These are phyloP conservation scores for Naganishia liquefaciens DNA, from an alignment of 1,284 basidiomycete genomes.

Conservation along the genomic window DNA sequence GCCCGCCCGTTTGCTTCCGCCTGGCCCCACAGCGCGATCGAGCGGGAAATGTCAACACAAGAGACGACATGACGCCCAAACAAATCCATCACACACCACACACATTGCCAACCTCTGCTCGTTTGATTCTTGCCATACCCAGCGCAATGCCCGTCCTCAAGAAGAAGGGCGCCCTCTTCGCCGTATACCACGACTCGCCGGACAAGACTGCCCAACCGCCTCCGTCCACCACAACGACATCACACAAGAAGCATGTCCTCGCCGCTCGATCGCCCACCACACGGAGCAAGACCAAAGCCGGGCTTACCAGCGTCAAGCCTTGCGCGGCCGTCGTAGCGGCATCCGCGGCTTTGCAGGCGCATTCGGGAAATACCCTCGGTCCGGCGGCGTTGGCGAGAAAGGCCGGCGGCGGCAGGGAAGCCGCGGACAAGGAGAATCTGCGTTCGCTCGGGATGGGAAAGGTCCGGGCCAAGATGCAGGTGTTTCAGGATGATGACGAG, in stretches of 20 bases:
- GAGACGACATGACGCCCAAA: not conserved
- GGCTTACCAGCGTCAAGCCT: not conserved
- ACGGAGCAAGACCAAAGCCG: not conserved
- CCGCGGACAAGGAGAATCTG: constrained; percentile 8
- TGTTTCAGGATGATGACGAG: constrained; percentile 11
- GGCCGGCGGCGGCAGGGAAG: not conserved
- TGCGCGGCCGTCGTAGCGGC: not conserved
- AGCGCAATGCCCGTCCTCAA: constrained; percentile 50
- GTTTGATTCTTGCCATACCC: constrained; percentile 7
- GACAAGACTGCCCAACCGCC: not conserved
- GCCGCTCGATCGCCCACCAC: constrained; percentile 14
- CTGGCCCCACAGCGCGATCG: not conserved
- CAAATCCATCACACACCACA: not conserved
- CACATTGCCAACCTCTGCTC: not conserved
- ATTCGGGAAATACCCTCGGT: not conserved
- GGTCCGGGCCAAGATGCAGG: not conserved
- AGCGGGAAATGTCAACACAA: not conserved
- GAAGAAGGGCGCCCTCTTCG: constrained; percentile 53
- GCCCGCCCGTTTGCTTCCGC: not conserved
- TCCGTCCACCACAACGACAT: constrained; percentile 11
- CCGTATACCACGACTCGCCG: constrained; percentile 53
- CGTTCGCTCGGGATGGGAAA: constrained; percentile 19
- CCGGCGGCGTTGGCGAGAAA: too few species aligned
- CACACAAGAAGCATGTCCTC: constrained; percentile 17
- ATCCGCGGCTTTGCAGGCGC: not conserved